phyloP scores from a whole-genome alignment of 202 grass and related monocot species.

The Eragrostis tef region DNA sequence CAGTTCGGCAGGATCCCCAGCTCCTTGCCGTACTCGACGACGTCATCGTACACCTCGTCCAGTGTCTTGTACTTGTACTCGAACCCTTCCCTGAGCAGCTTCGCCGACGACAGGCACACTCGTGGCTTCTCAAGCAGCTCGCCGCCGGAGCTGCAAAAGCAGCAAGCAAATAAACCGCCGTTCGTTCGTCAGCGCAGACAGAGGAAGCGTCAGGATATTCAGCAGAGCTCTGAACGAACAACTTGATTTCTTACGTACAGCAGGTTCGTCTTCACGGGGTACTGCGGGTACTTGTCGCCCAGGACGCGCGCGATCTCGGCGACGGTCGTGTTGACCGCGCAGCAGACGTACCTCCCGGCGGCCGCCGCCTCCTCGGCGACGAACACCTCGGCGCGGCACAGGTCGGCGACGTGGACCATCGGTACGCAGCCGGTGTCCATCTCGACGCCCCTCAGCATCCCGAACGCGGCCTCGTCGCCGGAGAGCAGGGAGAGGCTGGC shows the following conservation, averaged over 20 bases:
- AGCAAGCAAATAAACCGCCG: background rate
- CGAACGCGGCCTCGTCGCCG: slow-evolving; percentile 40
- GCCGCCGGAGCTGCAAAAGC: slow-evolving; percentile 51
- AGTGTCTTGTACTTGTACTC: slow-evolving; percentile 61
- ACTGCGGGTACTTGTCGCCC: slow-evolving; percentile 57
- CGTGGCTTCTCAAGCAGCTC: slow-evolving; percentile 52
- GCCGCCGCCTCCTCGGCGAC: slow-evolving; percentile 48
- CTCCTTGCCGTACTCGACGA: slow-evolving; percentile 57
- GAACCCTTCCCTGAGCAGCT: slow-evolving; percentile 66
- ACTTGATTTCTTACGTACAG: background rate
- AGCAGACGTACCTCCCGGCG: slow-evolving; percentile 66
- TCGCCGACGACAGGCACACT: slow-evolving; percentile 59
- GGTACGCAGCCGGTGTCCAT: slow-evolving; percentile 15
- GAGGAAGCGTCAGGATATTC: background rate
- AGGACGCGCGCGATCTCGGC: slow-evolving; percentile 53
- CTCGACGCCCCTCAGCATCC: slow-evolving; percentile 42
- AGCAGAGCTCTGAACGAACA: background rate
- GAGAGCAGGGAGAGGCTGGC: slow-evolving; percentile 54
- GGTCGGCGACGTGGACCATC: slow-evolving; percentile 54
- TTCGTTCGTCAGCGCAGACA: background rate
- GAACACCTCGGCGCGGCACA: slow-evolving; percentile 80
- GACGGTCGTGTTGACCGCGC: slow-evolving; percentile 51
- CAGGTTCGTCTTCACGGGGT: slow-evolving; percentile 37
- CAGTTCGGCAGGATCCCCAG: slow-evolving; percentile 49
- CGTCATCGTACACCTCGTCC: slow-evolving; percentile 62